Evolutionary conservation across 768 basidiomycete genomes (phyloP).

Genomic region (Suillus brevipes): DNA sequence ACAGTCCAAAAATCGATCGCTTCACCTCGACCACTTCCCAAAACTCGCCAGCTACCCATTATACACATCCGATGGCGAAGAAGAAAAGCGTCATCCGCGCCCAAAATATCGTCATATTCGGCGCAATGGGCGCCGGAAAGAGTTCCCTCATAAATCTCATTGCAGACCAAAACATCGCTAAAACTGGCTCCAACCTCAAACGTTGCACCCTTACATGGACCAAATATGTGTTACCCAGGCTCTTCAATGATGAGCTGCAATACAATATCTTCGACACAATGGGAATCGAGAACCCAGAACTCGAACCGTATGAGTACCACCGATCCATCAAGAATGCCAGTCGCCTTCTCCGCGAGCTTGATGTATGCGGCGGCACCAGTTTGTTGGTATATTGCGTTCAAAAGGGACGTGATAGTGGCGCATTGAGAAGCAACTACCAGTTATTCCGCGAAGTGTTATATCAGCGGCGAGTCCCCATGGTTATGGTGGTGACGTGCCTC

Average conservation of each 20-base stretch:
- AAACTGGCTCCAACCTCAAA: conserved; percentile 31
- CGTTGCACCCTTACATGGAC: conserved; percentile 36
- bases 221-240: conserved; percentile 22
- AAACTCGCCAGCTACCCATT: neutral
- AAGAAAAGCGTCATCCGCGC: neutral
- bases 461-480: conserved; percentile 38
- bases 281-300: conserved; percentile 32
- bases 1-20: neutral
- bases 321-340: conserved; percentile 31
- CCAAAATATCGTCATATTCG: conserved; percentile 32
- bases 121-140: conserved; percentile 38
- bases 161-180: conserved; percentile 27
- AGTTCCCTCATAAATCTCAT: conserved; percentile 48
- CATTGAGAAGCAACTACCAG: conserved; percentile 37
- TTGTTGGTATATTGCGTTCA: conserved; percentile 42
- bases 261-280: conserved; percentile 32
- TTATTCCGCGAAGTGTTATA: conserved; percentile 43
- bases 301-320: conserved; percentile 29
- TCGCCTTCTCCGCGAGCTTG: conserved; percentile 25
- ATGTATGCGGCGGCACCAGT: conserved; percentile 28
- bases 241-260: conserved; percentile 2
- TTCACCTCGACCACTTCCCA: neutral
- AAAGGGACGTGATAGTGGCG: conserved; percentile 31
- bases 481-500: conserved; percentile 41
- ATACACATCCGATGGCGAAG: neutral